phyloP scores from a whole-genome alignment of 2,329 filamentous ascomycete genomes.

The Verticillium alfalfae region DNA sequence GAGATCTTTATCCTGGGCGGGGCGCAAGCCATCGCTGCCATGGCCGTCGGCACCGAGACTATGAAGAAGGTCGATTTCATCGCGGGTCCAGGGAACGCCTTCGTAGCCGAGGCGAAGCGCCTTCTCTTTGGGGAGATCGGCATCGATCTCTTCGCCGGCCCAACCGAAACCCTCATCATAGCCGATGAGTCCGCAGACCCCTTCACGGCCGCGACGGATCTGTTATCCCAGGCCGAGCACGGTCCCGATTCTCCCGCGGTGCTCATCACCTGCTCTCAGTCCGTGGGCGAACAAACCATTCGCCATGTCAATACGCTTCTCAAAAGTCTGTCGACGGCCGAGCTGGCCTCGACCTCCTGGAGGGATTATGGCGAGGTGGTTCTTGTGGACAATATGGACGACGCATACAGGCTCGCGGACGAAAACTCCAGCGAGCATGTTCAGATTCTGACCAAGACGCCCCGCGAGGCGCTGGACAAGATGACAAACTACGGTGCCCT shows the following conservation, averaged over 20 bases:
- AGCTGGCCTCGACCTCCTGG: constrained; percentile 38
- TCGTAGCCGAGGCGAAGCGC: constrained; percentile 48
- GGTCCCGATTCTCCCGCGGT: constrained; percentile 45
- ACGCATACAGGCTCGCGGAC: constrained; percentile 38
- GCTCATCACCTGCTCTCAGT: constrained; percentile 36
- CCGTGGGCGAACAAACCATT: constrained; percentile 30
- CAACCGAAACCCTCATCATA: constrained; percentile 46
- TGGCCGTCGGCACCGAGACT: constrained; percentile 44
- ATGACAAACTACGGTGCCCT: constrained; percentile 46
- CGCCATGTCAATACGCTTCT: constrained; percentile 29
- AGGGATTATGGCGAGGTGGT: constrained; percentile 38
- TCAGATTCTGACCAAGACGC: constrained; percentile 39
- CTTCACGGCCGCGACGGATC: constrained; percentile 36
- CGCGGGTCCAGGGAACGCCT: constrained; percentile 48
- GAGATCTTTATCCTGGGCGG: constrained; percentile 45
- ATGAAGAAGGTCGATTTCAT: constrained; percentile 45
- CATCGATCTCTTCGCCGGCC: constrained; percentile 48
- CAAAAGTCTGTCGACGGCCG: constrained; percentile 33
- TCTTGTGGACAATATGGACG: constrained; percentile 33
- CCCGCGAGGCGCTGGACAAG: constrained; percentile 41
- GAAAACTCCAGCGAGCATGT: constrained; percentile 45
- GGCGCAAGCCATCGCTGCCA: constrained; percentile 46
- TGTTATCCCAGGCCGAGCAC: constrained; percentile 45
- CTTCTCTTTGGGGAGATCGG: constrained; percentile 48
- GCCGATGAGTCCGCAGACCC: constrained; percentile 41